phyloP scores from a whole-genome alignment of 164 flowering plant genomes.

The Vitis riparia region DNA sequence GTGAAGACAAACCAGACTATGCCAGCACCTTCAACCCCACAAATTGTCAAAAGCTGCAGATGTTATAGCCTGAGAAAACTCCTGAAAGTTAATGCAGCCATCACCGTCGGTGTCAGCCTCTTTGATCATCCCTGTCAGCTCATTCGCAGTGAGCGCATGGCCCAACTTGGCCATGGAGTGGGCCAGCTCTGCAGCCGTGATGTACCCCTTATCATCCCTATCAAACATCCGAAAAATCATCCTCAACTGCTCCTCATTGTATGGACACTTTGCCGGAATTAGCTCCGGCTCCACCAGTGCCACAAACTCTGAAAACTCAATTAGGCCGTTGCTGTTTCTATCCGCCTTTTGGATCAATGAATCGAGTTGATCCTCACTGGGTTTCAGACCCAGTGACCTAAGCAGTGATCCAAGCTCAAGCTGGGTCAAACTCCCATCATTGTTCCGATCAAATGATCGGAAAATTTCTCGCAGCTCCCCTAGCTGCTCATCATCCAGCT shows the following conservation, averaged over 20 bases:
- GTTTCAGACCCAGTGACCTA: conserved; percentile 77
- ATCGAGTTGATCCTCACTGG: conserved; percentile 74
- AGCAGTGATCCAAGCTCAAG: conserved; percentile 81
- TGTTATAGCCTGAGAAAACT: conserved; percentile 27
- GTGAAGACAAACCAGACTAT: neutral
- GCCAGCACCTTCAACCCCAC: conserved; percentile 12
- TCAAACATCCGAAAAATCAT: conserved; percentile 51
- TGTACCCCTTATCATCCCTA: conserved; percentile 38
- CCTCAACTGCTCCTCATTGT: conserved; percentile 75
- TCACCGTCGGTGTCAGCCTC: conserved; percentile 44
- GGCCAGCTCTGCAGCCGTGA: conserved; percentile 45
- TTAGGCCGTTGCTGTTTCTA: conserved; percentile 73
- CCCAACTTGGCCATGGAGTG: conserved; percentile 47
- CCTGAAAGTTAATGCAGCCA: conserved; percentile 34
- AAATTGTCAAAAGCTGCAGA: conserved; percentile 38
- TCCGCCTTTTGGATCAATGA: conserved; percentile 69
- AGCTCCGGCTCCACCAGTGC: conserved; percentile 82
- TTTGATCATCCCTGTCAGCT: conserved; percentile 44
- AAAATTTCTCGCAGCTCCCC: conserved; percentile 83
- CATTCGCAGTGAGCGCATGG: conserved; percentile 41
- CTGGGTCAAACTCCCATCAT: conserved; percentile 89
- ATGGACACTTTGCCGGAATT: conserved; percentile 58
- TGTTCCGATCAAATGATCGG: conserved; percentile 81
- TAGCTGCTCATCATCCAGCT: conserved; percentile 77
- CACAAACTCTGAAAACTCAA: conserved; percentile 91